Base-by-base conservation (phyloP, 768 basidiomycete genomes). In the Rossbeevera mucosa region DNA sequence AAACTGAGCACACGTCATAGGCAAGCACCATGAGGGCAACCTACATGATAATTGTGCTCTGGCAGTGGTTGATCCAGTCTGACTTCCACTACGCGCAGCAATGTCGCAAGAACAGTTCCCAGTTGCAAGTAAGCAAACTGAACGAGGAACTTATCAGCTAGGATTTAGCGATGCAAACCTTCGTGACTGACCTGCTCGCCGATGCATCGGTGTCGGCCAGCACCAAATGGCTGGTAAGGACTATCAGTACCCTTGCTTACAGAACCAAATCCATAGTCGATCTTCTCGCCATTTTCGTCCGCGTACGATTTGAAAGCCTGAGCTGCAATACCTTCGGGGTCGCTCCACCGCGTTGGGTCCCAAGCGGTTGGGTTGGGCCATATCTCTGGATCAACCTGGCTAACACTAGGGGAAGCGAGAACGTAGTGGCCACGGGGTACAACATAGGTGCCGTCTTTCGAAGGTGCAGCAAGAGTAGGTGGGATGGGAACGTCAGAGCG, bases 211-310 rank as follows among this genome's bases (percentile, higher is more conserved):
- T 97, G 95, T 62, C 90, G 80, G 25, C 96, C 96, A 47, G 96
- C 95, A 56, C 96, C 96, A 63, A 99, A 99, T 2, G 96, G 96
- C 67, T 96, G 91, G 69, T 98, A 97, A 45, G 91, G 92, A 60
- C 87, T 91, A 52, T 94, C 91, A 6, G 94, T 97, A 46, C 94
- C 94, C 74, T 97, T 97, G 74, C 87, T 91, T 47, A 99, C 89
- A 54, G 85, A 82, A 48, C 96, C 96, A 69, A 91, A 99, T 2
- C 96, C 96, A 63, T 87, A 99, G 70, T 99, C 96, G 55, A 98
- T 76, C 75, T 94, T 94, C 70, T 95, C 91, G 51, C 91, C 88
- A 28, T 71, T 69, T 60, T 84, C 84, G 60, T 89, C 89, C 36
- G 73, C 70, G 63, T 96, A 93, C 58, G 79, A 76, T 62, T 81